A percentile compares a stretch with the other conserved stretches of the same genome.
Conservation (phyloP, 116 monocot species). For the Posidonia oceanica region DNA sequence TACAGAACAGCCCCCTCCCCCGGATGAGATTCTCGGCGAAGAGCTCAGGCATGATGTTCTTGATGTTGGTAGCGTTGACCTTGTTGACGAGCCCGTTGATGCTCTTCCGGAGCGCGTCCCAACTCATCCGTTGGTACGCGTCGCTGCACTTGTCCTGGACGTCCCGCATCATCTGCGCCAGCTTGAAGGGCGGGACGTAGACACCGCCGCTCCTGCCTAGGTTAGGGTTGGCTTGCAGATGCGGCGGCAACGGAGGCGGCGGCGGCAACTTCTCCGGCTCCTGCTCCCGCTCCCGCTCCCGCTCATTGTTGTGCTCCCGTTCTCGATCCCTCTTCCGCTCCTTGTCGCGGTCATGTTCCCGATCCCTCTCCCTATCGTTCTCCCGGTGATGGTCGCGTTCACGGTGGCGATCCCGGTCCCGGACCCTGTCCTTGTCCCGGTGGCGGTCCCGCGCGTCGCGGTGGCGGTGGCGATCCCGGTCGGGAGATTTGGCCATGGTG, state of each 20-base stretch:
- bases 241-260: conserved; percentile 13
- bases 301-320: not conserved
- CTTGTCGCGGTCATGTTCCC: not conserved
- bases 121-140: conserved; percentile 75
- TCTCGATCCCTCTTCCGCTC: not conserved
- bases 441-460: no score
- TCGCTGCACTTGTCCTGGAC: conserved; percentile 78
- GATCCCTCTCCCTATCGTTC: not conserved
- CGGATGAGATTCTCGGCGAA: conserved; percentile 86
- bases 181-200: conserved; percentile 74
- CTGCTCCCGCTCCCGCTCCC: not conserved
- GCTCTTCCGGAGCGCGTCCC: conserved; percentile 93
- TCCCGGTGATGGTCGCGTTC: not conserved
- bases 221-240: conserved; percentile 13
- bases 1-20: conserved; percentile 76
- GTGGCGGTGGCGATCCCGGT: no score
- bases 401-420: not conserved
- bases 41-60: conserved; percentile 91
- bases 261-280: conserved; percentile 4
- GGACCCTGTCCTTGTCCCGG: not conserved
- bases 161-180: conserved; percentile 90
- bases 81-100: conserved; percentile 96
- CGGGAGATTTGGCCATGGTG: not conserved
- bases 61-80: conserved; percentile 89
- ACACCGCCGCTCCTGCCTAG: conserved; percentile 55